These are phyloP conservation scores for Phellinidium pouzarii DNA, from an alignment of 1,284 basidiomycete species.

Conservation along the genomic window DNA sequence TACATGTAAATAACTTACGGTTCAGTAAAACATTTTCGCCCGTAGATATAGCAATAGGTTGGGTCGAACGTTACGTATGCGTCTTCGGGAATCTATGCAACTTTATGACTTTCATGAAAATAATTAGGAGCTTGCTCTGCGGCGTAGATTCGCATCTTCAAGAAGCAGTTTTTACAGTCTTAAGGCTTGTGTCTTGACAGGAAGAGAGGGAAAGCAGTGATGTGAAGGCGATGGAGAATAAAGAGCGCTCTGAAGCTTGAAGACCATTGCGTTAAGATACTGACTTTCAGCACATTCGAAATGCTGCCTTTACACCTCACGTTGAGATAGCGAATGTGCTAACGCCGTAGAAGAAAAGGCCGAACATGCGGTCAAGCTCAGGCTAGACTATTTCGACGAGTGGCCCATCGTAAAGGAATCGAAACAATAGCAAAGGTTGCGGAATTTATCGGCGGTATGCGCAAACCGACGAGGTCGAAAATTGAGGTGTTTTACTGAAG, in stretches of 20 bases:
- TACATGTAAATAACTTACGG: constrained; percentile 8
- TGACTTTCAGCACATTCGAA: neutral
- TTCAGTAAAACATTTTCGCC: constrained; percentile 14
- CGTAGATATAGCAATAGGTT: constrained; percentile 10
- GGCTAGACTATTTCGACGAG: too few relatives aligned
- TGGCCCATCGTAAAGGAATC: too few relatives aligned
- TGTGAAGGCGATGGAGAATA: constrained; percentile 1
- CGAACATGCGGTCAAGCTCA: too few relatives aligned
- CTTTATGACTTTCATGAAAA: neutral
- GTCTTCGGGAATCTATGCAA: constrained; percentile 16
- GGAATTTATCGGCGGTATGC: neutral
- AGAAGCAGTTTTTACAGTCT: constrained; percentile 28
- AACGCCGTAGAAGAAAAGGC: too few relatives aligned
- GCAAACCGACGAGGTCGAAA: neutral
- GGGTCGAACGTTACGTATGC: constrained; percentile 15
- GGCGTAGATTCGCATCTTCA: constrained; percentile 27
- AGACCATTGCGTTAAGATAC: neutral
- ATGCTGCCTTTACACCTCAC: neutral
- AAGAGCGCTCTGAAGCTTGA: neutral
- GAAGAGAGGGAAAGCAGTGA: constrained; percentile 19
- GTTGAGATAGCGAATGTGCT: too few relatives aligned
- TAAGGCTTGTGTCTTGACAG: constrained; percentile 29
- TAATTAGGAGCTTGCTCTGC: neutral
- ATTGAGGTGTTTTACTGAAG: too few relatives aligned
- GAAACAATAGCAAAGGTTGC: too few relatives aligned